These are phyloP conservation scores for Nakazawaea ernobii DNA, from an alignment of 805 yeast genomes.

Conservation along the genomic window DNA sequence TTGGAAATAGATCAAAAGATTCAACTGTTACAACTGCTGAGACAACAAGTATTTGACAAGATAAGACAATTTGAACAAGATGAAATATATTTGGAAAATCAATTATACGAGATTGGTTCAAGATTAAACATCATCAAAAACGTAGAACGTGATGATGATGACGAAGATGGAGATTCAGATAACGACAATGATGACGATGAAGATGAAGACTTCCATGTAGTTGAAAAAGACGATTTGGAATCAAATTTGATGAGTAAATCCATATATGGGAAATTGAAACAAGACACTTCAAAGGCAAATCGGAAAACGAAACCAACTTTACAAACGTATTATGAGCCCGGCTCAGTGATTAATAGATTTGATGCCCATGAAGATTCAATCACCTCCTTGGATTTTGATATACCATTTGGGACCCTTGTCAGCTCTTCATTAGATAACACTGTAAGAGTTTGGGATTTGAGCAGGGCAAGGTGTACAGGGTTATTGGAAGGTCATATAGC, in stretches of 20 bases:
- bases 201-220: slow-evolving; percentile 12
- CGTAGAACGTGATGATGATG: slow-evolving; percentile 22
- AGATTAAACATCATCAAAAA: slow-evolving; percentile 38
- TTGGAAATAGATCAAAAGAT: slow-evolving; percentile 57
- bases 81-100: slow-evolving; percentile 49
- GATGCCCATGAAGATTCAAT: slow-evolving; percentile 49
- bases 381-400: slow-evolving; percentile 59
- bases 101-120: slow-evolving; percentile 35
- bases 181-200: slow-evolving; percentile 15
- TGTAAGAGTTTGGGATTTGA: slow-evolving; percentile 79
- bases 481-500: slow-evolving; percentile 56
- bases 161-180: slow-evolving; percentile 7
- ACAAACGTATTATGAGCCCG: slow-evolving; percentile 59
- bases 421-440: slow-evolving; percentile 75
- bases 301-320: slow-evolving; percentile 56
- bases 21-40: slow-evolving; percentile 40
- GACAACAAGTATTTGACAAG: slow-evolving; percentile 51
- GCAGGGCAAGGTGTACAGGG: slow-evolving; percentile 45
- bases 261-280: slow-evolving; percentile 37
- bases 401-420: slow-evolving; percentile 71
- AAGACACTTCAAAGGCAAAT: slow-evolving; percentile 21
- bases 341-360: slow-evolving; percentile 45
- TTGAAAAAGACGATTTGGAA: slow-evolving; percentile 12
- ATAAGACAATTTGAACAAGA: slow-evolving; percentile 57
- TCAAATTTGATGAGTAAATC: slow-evolving; percentile 35